phyloP scores from a whole-genome alignment of 352 stramenopile genomes.

The Thalassiosira pacifica region DNA sequence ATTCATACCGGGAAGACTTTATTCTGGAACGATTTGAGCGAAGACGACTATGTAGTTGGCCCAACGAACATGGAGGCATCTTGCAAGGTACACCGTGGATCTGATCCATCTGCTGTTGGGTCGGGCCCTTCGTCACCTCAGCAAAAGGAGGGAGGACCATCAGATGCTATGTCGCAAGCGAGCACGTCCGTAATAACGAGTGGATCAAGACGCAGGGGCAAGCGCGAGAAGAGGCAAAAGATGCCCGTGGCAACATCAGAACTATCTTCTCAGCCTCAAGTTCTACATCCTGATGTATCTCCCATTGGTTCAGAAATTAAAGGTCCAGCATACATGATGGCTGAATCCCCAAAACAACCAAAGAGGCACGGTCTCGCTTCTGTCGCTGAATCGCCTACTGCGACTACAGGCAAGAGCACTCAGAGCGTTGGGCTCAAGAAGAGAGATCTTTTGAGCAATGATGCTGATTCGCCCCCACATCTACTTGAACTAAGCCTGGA shows the following conservation, averaged over 20 bases:
- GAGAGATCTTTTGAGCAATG: not conserved
- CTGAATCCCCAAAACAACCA: not conserved
- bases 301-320: constrained; percentile 10
- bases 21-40: constrained; percentile 36
- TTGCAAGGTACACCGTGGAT: constrained; percentile 47
- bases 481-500: constrained; percentile 49
- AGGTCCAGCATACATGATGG: not conserved
- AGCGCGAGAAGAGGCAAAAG: constrained; percentile 58
- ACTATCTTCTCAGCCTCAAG: not conserved
- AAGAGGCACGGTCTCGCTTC: constrained; percentile 7
- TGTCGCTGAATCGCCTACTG: not conserved
- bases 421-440: not conserved
- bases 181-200: constrained; percentile 25
- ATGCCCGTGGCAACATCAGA: not conserved
- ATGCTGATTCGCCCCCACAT: constrained; percentile 21
- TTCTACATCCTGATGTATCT: not conserved
- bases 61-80: constrained; percentile 51
- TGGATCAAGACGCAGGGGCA: constrained; percentile 59
- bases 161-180: constrained; percentile 10
- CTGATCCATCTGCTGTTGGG: constrained; percentile 9
- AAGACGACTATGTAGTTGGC: constrained; percentile 55
- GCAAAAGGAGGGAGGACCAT: constrained; percentile 4
- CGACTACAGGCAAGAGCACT: not conserved
- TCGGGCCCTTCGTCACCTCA: not conserved
- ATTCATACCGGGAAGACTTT: constrained; percentile 31